Conservation (phyloP, 148 eudicot genomes). For the Rhododendron ferrugineum region DNA sequence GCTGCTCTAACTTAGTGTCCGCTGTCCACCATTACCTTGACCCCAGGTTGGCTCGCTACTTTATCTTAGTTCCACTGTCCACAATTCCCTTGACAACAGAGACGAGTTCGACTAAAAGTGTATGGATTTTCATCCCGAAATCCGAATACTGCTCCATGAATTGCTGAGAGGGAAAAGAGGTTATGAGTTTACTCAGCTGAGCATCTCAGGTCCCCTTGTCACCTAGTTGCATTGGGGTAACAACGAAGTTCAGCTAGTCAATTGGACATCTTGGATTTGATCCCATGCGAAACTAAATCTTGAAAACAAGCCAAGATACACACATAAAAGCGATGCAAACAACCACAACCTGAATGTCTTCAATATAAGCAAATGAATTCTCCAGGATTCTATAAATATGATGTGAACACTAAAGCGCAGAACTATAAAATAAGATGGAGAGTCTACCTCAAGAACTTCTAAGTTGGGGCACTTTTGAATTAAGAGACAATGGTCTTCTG, state of each 20-base stretch:
- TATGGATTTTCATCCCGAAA: not conserved
- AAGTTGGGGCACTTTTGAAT: constrained; percentile 77
- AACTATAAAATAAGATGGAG: not conserved
- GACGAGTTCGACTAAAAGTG: not conserved
- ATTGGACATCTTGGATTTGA: not conserved
- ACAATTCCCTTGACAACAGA: not conserved
- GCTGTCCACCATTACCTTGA: not conserved
- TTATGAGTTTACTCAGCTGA: not conserved
- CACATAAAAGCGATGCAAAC: not conserved
- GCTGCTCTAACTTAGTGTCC: not conserved
- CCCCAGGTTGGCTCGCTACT: not conserved
- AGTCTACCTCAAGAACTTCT: constrained; percentile 86
- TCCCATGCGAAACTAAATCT: not conserved
- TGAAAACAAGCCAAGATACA: not conserved
- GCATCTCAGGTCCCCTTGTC: not conserved
- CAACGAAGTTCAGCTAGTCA: not conserved
- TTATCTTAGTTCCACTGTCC: not conserved
- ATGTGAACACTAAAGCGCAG: not conserved
- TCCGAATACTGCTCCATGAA: not conserved
- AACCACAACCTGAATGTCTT: not conserved
- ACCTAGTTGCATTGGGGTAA: not conserved
- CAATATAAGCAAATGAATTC: not conserved
- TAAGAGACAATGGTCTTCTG: constrained; percentile 66
- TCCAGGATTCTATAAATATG: not conserved
- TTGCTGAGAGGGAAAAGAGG: not conserved